Base-by-base conservation (phyloP, 257 asterid genomes). In the Fraxinus anomala region DNA sequence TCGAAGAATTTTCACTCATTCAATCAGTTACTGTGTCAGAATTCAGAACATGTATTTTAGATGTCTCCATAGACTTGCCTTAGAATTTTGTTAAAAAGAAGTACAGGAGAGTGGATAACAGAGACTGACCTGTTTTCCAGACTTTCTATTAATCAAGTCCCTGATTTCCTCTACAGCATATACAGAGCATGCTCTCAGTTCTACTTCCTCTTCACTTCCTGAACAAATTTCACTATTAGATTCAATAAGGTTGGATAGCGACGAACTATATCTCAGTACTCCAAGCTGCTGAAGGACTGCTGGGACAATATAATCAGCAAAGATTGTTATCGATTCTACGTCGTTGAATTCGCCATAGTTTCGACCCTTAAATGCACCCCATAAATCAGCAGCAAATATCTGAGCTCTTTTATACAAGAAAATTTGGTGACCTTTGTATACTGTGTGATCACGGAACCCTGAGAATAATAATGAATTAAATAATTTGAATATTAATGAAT, bases 321-420 rank as follows among this genome's bases (percentile, higher is more conserved):
- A 96, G 87, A 96, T 93, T 24, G 97, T 96, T 84, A 96, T 86
- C 31, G 95, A 84, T 67, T 88, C 85, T 69, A 89, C 81, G 80
- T 96, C 98, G 26, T 82, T 88, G 76, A 96, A 88, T 78, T 93
- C 93, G n/a, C 98, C 99, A 76, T 86, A 91, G 42, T 89, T 91
- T 79, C 88, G 91, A 80, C 99, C 99, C 85, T 93, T 92, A 82
- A 96, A 96, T 74, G 99, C 94, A 70, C 99, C 99, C 99, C 98
- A 93, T 75, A 96, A 70, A 87, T 96, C 99, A 42, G 99, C 94
- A 77, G 88, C 97, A 85, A 96, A 96, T 82, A 96, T 96, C 89
- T 96, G 99, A 78, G 97, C 99, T 81, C 99, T 92, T 89, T 96
- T 96, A 77, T 96, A 93, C 88, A 96, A 88, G 91, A 96, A 96